Conservation (phyloP, 352 stramenopile genomes). For the Pythium periplocum region DNA sequence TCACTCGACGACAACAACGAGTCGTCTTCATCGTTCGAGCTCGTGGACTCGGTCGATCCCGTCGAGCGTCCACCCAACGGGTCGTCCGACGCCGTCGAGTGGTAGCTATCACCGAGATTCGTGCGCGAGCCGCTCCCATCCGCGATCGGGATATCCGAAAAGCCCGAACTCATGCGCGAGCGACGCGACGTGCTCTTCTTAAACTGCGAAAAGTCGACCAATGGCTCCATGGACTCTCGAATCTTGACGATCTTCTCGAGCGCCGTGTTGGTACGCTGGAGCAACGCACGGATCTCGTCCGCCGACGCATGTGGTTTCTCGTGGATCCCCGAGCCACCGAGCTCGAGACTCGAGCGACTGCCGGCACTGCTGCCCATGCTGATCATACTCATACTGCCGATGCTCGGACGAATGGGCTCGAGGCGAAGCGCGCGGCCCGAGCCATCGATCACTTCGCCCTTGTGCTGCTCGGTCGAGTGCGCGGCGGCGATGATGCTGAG, state of each 20-base stretch:
- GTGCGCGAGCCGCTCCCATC: constrained; percentile 9
- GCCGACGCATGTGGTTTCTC: constrained; percentile 27
- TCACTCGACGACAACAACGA: neutral
- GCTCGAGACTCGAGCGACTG: neutral
- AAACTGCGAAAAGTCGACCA: constrained; percentile 82
- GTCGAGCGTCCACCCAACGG: constrained; percentile 26
- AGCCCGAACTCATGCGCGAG: constrained; percentile 11
- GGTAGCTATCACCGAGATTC: constrained; percentile 45
- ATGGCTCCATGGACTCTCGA: constrained; percentile 75
- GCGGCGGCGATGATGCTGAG: too few species aligned
- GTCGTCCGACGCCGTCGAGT: constrained; percentile 33
- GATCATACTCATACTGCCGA: neutral
- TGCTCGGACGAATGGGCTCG: constrained; percentile 18
- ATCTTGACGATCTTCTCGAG: constrained; percentile 83
- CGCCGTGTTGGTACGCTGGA: constrained; percentile 58
- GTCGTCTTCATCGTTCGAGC: constrained; percentile 32
- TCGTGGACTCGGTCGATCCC: constrained; percentile 22
- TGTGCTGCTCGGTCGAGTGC: neutral
- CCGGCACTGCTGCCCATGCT: neutral
- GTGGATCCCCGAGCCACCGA: neutral
- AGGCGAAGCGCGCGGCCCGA: constrained; percentile 17
- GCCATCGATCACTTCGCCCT: constrained; percentile 14
- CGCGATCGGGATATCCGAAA: constrained; percentile 17
- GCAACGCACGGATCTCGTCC: constrained; percentile 69
- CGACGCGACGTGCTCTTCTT: constrained; percentile 27